Percentiles rank a stretch among this genome's conserved stretches.
These are phyloP conservation scores for Apiotrichum mycotoxinovorans DNA, from an alignment of 1,284 basidiomycete species.

Conservation along the genomic window DNA sequence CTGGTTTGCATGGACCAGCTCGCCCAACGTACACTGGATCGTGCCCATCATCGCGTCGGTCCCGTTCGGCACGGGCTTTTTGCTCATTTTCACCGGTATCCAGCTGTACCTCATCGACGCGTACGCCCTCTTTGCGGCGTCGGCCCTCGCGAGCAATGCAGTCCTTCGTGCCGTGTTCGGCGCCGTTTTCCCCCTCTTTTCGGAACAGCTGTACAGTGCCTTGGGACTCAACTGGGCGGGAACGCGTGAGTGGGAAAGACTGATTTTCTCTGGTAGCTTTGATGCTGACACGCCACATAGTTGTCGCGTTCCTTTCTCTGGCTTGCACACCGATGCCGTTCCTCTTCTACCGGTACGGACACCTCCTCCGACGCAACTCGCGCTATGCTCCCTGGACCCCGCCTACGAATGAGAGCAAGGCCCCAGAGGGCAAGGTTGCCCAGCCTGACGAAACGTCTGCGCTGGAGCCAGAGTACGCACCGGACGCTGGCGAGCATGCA, in stretches of 20 bases:
- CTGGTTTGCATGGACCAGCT: slow-evolving; percentile 60
- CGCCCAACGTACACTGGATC: slow-evolving; percentile 60
- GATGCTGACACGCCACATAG: slow-evolving; percentile 32
- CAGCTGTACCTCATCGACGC: slow-evolving; percentile 62
- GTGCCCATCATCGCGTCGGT: slow-evolving; percentile 61
- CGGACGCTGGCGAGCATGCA: slow-evolving; percentile 30
- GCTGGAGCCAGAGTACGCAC: slow-evolving; percentile 35
- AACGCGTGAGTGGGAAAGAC: slow-evolving; percentile 33
- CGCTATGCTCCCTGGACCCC: slow-evolving; percentile 25
- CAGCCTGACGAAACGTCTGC: slow-evolving; percentile 23
- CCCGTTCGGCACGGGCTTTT: slow-evolving; percentile 61
- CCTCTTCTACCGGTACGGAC: slow-evolving; percentile 52
- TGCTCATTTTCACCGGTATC: slow-evolving; percentile 58
- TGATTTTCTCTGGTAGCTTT: not conserved
- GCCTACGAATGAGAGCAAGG: not conserved
- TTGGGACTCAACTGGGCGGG: slow-evolving; percentile 47
- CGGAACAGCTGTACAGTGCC: slow-evolving; percentile 39
- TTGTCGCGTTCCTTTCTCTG: slow-evolving; percentile 60
- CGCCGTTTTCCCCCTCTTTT: slow-evolving; percentile 42
- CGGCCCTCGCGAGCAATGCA: slow-evolving; percentile 65
- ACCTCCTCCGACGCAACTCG: slow-evolving; percentile 39
- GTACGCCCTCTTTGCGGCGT: slow-evolving; percentile 59
- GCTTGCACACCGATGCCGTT: slow-evolving; percentile 59
- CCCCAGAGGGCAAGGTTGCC: slow-evolving; percentile 1
- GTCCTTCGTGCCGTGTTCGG: slow-evolving; percentile 64